Evolutionary conservation across 306 rosid species (phyloP).

Genomic region (Herpetospermum pedunculosum): DNA sequence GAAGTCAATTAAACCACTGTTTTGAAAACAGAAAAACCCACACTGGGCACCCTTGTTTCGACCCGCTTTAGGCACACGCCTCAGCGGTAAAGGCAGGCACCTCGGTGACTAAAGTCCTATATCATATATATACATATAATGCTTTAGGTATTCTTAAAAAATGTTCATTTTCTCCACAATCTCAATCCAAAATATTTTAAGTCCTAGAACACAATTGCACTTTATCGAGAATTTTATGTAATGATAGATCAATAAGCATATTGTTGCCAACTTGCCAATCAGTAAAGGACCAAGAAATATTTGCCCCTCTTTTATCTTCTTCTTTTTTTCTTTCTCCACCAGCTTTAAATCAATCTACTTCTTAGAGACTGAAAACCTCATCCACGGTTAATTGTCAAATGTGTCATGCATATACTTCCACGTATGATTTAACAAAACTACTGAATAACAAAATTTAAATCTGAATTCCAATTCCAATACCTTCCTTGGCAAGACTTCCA

Average conservation of each 20-base stretch:
- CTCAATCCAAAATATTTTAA: too few species aligned
- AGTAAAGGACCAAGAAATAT: background rate
- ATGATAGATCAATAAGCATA: background rate
- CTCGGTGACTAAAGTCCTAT: too few species aligned
- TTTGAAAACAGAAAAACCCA: too few species aligned
- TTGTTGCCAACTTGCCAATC: background rate
- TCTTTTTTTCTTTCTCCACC: too few species aligned
- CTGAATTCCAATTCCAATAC: background rate
- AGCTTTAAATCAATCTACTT: background rate
- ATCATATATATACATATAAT: too few species aligned
- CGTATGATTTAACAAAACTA: background rate
- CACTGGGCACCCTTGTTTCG: too few species aligned
- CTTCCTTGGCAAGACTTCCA: background rate
- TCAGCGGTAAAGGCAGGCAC: too few species aligned
- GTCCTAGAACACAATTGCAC: background rate
- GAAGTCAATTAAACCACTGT: background rate
- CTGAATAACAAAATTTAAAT: background rate
- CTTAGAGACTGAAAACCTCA: background rate
- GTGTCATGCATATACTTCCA: background rate
- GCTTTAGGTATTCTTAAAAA: too few species aligned
- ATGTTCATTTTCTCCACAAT: too few species aligned
- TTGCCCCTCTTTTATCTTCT: background rate
- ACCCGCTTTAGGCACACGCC: too few species aligned
- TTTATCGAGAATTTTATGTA: background rate
- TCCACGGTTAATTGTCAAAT: background rate